Percentiles rank a stretch among this genome's conserved stretches.
phyloP scores from a whole-genome alignment of 2,329 filamentous ascomycete species.

The Dothistroma pini region DNA sequence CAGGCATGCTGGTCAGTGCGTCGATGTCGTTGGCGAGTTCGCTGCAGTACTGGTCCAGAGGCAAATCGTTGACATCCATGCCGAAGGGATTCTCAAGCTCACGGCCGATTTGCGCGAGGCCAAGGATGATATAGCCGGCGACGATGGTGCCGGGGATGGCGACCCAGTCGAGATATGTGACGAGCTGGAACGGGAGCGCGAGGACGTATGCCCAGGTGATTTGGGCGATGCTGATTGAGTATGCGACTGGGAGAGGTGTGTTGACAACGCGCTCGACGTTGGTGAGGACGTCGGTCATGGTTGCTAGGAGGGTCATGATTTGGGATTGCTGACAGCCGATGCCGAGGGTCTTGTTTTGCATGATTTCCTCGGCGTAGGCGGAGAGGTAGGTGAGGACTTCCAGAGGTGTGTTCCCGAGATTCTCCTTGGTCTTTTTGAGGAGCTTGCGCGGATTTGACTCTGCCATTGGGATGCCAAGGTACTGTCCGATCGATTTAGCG shows the following conservation, averaged over 20 bases:
- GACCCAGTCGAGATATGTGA: constrained; percentile 61
- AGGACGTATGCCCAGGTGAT: constrained; percentile 84
- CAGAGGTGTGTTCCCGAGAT: constrained; percentile 77
- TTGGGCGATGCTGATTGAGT: constrained; percentile 79
- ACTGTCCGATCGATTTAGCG: constrained; percentile 53
- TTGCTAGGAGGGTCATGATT: constrained; percentile 54
- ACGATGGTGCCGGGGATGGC: constrained; percentile 71
- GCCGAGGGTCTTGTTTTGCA: constrained; percentile 54
- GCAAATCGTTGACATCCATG: constrained; percentile 76
- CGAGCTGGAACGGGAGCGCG: constrained; percentile 77
- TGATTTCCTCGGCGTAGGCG: constrained; percentile 60
- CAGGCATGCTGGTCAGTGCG: constrained; percentile 60
- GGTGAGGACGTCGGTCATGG: constrained; percentile 68
- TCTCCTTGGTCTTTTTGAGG: constrained; percentile 67
- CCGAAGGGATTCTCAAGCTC: constrained; percentile 87
- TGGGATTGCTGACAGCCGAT: constrained; percentile 59
- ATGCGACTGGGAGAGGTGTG: constrained; percentile 77
- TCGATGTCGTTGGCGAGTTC: constrained; percentile 72
- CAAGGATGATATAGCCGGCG: constrained; percentile 76
- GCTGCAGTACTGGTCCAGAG: constrained; percentile 71
- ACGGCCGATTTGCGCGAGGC: constrained; percentile 68
- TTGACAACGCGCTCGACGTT: constrained; percentile 74
- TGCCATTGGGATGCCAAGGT: constrained; percentile 72
- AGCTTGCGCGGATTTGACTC: constrained; percentile 73
- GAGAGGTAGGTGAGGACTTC: constrained; percentile 74